Base-by-base conservation (phyloP, 176 grass and related monocot species). In the Themeda triandra region DNA sequence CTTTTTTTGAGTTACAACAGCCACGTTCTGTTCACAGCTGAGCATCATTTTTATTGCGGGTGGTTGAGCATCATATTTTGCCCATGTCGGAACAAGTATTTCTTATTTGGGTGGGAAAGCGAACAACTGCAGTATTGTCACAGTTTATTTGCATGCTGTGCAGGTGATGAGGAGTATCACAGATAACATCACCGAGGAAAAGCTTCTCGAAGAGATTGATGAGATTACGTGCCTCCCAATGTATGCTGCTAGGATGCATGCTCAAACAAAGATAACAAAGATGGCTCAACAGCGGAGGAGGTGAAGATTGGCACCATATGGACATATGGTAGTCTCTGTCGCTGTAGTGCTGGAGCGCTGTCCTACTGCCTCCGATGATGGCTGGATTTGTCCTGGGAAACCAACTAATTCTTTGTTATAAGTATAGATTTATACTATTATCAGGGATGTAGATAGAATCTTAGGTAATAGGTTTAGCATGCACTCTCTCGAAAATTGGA, bases 91-190 rank as follows among this genome's bases (percentile, higher is more conserved):
- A 53, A 53, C 8, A 24, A 60, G 23, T 60, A 60, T 1, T n/a
- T 1, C 0, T 19, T n/a, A 60, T 69, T 68, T 31, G 25, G 60
- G 33, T 75, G 45, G 75, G 33, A 67, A 59, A 6, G 36, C 10
- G 23, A 40, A 27, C 18, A 59, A 53, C 4, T 51, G 7, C 29
- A 23, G 8, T 69, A 18, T 69, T 71, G 18, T 86, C 8, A 85
- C 41, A 24, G 30, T 35, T 75, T 63, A 35, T 54, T 25, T 81
- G 24, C 6, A 15, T 77, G 25, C 17, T 54, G 4, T 81, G 7
- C 30, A 97, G 92, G 94, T 97, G 11, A 92, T 97, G 92, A 92
- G 92, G 76, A 97, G 94, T 31, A 97, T 97, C 63, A 84, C 89
- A 10, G 92, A 97, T 75, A 97, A 97, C 36, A 97, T 94, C 24